These are phyloP conservation scores for Pseudogymnoascus destructans DNA, from an alignment of 2,329 filamentous ascomycete genomes.

Conservation along the genomic window DNA sequence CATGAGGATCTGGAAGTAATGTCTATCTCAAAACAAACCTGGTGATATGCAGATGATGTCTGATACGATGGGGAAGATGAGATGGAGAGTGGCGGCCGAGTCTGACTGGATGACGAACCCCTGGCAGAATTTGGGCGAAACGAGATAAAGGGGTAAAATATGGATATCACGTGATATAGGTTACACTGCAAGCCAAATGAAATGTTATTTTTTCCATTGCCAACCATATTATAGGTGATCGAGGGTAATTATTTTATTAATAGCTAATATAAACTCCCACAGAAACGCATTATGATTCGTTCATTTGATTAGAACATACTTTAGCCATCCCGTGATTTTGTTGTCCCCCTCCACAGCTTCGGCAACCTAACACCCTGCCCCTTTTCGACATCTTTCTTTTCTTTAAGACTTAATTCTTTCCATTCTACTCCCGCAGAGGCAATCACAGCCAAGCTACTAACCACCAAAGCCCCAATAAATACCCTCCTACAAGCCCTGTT, in stretches of 20 bases:
- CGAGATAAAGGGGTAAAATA: neutral
- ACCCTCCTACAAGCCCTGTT: neutral
- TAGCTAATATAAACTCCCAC: neutral
- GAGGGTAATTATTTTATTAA: neutral
- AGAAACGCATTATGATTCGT: neutral
- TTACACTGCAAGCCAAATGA: neutral
- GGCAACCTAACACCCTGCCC: neutral
- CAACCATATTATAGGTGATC: neutral
- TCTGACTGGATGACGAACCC: neutral
- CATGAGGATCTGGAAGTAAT: neutral
- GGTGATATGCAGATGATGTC: neutral
- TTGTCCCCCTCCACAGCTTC: neutral
- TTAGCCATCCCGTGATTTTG: neutral
- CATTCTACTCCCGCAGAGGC: neutral
- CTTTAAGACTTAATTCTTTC: neutral
- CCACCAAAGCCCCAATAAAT: neutral
- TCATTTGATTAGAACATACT: neutral
- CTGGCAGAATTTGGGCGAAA: neutral
- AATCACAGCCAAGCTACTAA: neutral
- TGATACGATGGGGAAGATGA: neutral
- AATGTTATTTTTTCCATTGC: neutral
- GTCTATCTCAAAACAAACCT: neutral
- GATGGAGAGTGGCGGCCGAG: neutral
- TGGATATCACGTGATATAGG: neutral
- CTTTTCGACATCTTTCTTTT: neutral